These are phyloP conservation scores for Vaccinium corymbosum DNA, from an alignment of 148 eudicot species.

Conservation along the genomic window DNA sequence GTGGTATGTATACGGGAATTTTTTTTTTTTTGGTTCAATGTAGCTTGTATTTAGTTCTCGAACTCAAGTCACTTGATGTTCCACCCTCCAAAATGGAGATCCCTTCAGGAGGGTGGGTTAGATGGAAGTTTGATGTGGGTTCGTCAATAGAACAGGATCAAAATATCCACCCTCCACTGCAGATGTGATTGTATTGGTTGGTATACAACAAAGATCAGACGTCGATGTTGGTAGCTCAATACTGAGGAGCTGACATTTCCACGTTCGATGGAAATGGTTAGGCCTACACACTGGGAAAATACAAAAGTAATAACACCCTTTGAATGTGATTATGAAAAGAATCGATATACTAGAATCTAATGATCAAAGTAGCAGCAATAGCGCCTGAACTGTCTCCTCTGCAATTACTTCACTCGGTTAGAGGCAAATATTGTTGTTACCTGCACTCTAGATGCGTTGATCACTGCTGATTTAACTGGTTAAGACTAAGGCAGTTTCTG, in stretches of 20 bases:
- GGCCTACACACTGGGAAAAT: background rate
- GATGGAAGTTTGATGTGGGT: background rate
- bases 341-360: background rate
- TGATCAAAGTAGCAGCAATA: background rate
- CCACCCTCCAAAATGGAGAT: background rate
- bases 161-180: background rate
- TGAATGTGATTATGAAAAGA: background rate
- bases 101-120: background rate
- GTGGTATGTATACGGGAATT: too few species aligned
- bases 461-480: background rate
- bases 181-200: background rate
- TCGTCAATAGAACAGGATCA: background rate
- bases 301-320: background rate
- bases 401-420: background rate
- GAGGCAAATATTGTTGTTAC: background rate
- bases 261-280: background rate
- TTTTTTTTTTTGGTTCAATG: background rate
- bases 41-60: background rate
- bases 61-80: background rate
- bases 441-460: background rate
- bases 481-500: background rate
- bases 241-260: background rate
- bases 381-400: background rate
- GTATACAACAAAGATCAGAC: background rate
- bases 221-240: background rate